A percentile compares a stretch with the other conserved stretches of the same genome.
Evolutionary conservation across 1,139 yeast genomes (phyloP).

Genomic region (Saccharomycopsis hybrid): DNA sequence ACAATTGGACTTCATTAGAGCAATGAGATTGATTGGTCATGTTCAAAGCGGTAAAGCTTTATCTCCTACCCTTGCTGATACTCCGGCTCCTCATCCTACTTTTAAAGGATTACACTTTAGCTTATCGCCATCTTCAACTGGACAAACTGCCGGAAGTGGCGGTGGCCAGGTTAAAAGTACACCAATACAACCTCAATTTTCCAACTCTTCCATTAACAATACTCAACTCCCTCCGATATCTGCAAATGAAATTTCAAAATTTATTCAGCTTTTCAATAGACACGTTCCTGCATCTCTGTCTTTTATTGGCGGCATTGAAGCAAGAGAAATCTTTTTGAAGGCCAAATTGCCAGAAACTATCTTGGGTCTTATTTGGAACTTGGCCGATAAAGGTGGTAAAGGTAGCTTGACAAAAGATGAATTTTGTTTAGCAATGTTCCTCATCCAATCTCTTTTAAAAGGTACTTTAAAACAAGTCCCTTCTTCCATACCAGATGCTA

Average conservation of each 20-base stretch:
- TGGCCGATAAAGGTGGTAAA: conserved; percentile 68
- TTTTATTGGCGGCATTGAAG: conserved; percentile 62
- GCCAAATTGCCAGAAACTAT: conserved; percentile 74
- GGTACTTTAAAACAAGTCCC: conserved; percentile 69
- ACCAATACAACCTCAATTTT: conserved; percentile 11
- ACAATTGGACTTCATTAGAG: conserved; percentile 74
- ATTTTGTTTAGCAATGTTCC: conserved; percentile 90
- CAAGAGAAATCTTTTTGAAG: conserved; percentile 79
- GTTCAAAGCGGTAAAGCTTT: conserved; percentile 70
- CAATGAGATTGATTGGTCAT: conserved; percentile 85
- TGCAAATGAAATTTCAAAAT: conserved; percentile 61
- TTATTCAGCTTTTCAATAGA: conserved; percentile 66
- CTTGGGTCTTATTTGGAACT: conserved; percentile 82
- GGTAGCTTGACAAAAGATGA: conserved; percentile 71
- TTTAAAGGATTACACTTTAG: conserved; percentile 33
- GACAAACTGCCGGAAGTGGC: conserved; percentile 25
- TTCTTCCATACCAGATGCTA: conserved; percentile 53
- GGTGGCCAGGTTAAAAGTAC: conserved; percentile 3
- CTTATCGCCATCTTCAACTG: conserved; percentile 26
- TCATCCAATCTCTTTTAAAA: conserved; percentile 74
- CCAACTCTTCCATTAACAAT: neutral
- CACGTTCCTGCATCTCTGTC: conserved; percentile 51
- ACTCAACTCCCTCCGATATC: conserved; percentile 51
- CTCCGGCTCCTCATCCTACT: conserved; percentile 52
- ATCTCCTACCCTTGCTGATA: conserved; percentile 44